Base-by-base conservation (phyloP, 2,329 filamentous ascomycete species). In the Hypoxylon sp. region DNA sequence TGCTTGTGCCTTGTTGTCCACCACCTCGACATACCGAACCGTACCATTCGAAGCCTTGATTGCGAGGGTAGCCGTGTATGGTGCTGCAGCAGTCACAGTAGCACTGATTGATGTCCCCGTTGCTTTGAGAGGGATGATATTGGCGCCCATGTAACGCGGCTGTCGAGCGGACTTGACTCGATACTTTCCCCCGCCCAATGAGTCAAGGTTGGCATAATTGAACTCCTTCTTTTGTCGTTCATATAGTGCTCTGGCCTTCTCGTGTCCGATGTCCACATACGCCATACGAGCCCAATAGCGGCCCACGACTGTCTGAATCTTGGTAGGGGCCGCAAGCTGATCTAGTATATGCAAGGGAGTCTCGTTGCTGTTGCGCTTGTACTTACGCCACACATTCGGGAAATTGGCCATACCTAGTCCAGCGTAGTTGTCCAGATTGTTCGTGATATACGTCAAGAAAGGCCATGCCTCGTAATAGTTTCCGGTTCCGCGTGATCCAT, bases 401-500 rank as follows among this genome's bases (percentile, higher is more conserved):
- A 86, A 74, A 35, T 81, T 80, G 13, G 80, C 79, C 48, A 76
- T 76, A 10, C 83, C 83, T 1, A 85, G 70, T 31, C 79, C 82
- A 35, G 73, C 68, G 59, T 80, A 82, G 24, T 79, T 74, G 70
- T 86, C 84, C 0, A 80, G 84, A 73, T 86, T 86, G 69, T 82
- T 80, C 42, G 82, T 81, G 56, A 86, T 74, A 73, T 85, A 86
- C 1, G 80, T 75, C 32, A 86, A 73, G 67, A 86, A 84, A 0
- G 84, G 85, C 83, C 83, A 87, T 1, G 84, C 82, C 66, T 86
- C 78, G 75, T 87, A 86, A 72, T 86, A 83, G 75, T 86, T 86
- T 11, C 81, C 84, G 1, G 77, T 75, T 32, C 75, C 73, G 0
- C 70, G 66, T 0, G 80, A 77, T 2, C 81, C 84, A 50, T 86